Conservation (phyloP, 139 green algal genomes). For the Chlamydomonas sphaeroides region DNA sequence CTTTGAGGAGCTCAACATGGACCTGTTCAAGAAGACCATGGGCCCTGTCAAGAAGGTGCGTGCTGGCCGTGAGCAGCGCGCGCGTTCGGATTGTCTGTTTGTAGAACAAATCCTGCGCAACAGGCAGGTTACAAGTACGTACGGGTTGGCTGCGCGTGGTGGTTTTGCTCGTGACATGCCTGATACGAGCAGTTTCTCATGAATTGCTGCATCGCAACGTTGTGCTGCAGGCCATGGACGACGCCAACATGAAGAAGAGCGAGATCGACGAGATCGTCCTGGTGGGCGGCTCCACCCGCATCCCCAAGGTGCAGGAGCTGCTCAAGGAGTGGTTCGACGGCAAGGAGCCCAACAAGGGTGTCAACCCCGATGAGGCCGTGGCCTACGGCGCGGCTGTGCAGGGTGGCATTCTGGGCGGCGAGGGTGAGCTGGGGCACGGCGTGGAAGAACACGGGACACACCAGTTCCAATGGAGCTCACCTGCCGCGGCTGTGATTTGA, state of each 20-base stretch:
- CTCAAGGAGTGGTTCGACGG: constrained; percentile 87
- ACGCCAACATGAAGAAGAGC: constrained; percentile 58
- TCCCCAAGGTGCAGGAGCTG: constrained; percentile 92
- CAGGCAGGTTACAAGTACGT: too few species aligned
- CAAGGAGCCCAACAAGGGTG: constrained; percentile 94
- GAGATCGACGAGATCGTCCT: constrained; percentile 85
- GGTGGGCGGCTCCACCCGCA: constrained; percentile 94
- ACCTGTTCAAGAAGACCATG: constrained; percentile 98
- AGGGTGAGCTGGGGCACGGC: constrained; percentile 30
- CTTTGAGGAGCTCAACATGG: constrained; percentile 98
- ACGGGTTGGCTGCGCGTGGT: too few species aligned
- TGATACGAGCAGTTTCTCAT: too few species aligned
- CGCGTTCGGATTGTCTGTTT: too few species aligned
- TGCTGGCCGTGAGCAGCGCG: too few species aligned
- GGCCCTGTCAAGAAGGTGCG: constrained; percentile 88
- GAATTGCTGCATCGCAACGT: too few species aligned
- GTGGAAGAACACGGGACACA: too few species aligned
- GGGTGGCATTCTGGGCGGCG: constrained; percentile 55
- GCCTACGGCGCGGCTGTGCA: constrained; percentile 92
- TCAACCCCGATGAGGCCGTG: constrained; percentile 95
- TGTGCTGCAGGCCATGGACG: neutral
- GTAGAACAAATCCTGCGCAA: too few species aligned
- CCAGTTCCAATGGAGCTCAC: neutral
- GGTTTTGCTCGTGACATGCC: too few species aligned
- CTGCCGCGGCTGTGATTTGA: neutral